Base-by-base conservation (phyloP, 441 rosid species). In the Populus tomentosa region DNA sequence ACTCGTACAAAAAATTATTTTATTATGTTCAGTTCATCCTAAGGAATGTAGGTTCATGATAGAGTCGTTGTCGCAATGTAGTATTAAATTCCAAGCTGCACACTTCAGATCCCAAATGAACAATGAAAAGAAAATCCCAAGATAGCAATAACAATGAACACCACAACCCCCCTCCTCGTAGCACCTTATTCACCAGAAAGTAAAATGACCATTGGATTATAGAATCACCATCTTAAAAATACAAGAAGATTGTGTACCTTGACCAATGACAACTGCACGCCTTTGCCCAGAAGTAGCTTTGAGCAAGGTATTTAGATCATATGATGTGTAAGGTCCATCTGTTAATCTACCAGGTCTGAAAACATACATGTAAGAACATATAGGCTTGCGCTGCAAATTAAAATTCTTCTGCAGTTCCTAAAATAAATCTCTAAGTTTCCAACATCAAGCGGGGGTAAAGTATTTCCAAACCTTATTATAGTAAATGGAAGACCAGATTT, bases 301-400 rank as follows among this genome's bases (percentile, higher is more conserved):
- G 74, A 95, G 97, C 88, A 95, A 83, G 74, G 99, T 93, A 80
- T 95, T 95, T 38, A 95, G 88, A 88, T 95, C 99, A 83, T 93
- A 95, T n/a, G 99, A 95, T 10, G 99, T 95, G 89, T 95, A 95
- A 70, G 99, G 99, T 26, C 99, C 99, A 82, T 95, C 99, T 6
- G 99, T 95, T 87, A 95, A 87, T 86, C 98, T 93, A 77, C 95
- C 99, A 0, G 99, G 80, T 87, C 99, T 95, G 86, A 76, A 30
- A 63, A 70, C 65, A 18, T 30, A 38, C 75, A 36, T 40, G 46
- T 36, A 71, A 68, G 28, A 72, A 65, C 42, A 24, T 32, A 73
- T 18, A 63, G n/a, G 20, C 11, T 21, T 20, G 42, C 5, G 33
- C 32, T 20, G 7, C 35, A 74, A 26, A 73, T 38, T 8, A 71